A percentile compares a stretch with the other conserved stretches of the same genome.
phyloP scores from a whole-genome alignment of 139 green algal genomes.

The Nannochloris sp. region DNA sequence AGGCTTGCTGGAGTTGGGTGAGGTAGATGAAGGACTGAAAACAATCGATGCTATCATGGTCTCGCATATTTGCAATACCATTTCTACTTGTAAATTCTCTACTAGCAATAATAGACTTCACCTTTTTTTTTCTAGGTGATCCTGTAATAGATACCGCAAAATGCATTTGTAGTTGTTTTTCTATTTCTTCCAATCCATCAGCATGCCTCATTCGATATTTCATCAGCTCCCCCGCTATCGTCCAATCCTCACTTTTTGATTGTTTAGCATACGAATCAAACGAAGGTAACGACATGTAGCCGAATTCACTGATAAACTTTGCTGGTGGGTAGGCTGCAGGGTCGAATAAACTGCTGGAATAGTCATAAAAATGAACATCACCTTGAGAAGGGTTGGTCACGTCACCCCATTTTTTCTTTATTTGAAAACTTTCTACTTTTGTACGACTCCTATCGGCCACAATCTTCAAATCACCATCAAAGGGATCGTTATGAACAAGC shows the following conservation, averaged over 20 bases:
- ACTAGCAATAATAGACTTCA: too few species aligned
- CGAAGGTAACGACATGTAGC: constrained; percentile 50
- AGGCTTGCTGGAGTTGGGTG: constrained; percentile 54
- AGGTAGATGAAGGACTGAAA: constrained; percentile 42
- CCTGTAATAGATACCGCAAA: not conserved
- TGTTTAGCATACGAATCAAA: constrained; percentile 26
- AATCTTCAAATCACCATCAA: too few species aligned
- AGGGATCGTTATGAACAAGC: constrained; percentile 26
- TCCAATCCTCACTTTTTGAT: constrained; percentile 32
- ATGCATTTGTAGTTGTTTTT: constrained; percentile 46
- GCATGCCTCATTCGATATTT: constrained; percentile 57
- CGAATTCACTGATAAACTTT: constrained; percentile 65
- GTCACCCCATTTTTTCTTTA: constrained; percentile 37
- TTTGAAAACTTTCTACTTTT: not conserved
- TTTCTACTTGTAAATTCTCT: not conserved
- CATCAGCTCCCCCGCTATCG: constrained; percentile 29
- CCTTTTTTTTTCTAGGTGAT: not conserved
- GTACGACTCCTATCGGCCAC: too few species aligned
- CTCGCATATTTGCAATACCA: not conserved
- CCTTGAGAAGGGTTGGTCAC: constrained; percentile 29
- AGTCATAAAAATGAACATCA: constrained; percentile 78
- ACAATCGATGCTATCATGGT: not conserved
- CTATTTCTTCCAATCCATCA: constrained; percentile 49
- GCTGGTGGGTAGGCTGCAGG: constrained; percentile 33
- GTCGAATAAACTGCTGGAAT: constrained; percentile 39